Evolutionary conservation across 2,329 filamentous ascomycete genomes (phyloP).

Genomic region (Penicillium sumatraense): DNA sequence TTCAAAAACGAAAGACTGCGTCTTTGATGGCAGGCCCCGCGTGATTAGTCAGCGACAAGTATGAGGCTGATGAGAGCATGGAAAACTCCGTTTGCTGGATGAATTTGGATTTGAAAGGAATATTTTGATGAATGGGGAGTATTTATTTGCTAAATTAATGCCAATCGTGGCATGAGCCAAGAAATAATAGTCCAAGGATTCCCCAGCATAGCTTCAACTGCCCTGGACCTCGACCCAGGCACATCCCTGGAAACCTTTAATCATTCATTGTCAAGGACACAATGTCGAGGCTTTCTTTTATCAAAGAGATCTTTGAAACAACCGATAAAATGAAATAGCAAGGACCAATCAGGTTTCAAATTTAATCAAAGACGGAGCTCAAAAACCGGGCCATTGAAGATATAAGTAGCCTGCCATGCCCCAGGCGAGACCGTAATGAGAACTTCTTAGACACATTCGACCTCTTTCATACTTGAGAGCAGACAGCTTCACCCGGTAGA

Average conservation of each 20-base stretch:
- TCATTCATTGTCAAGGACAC: neutral
- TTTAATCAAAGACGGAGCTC: neutral
- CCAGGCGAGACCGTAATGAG: neutral
- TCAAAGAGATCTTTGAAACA: neutral
- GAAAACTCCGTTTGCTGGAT: no score
- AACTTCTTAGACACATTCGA: neutral
- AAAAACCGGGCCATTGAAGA: neutral
- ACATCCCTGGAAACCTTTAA: neutral
- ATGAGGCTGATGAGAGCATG: neutral
- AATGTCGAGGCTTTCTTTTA: neutral
- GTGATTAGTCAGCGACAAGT: neutral
- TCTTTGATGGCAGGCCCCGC: neutral
- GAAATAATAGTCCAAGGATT: no score
- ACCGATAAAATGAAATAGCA: neutral
- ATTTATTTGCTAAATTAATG: no score
- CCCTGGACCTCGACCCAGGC: neutral
- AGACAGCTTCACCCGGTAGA: no score
- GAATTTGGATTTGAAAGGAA: no score
- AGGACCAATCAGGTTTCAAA: neutral
- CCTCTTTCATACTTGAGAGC: no score
- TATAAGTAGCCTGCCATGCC: neutral
- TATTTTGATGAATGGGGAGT: no score
- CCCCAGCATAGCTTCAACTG: neutral
- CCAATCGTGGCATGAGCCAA: no score
- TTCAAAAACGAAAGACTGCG: no score